Evolutionary conservation across 345 rosid genomes (phyloP), one percentile per base, ranked within the genome.

Genomic region (Aquilaria sinensis): DNA sequence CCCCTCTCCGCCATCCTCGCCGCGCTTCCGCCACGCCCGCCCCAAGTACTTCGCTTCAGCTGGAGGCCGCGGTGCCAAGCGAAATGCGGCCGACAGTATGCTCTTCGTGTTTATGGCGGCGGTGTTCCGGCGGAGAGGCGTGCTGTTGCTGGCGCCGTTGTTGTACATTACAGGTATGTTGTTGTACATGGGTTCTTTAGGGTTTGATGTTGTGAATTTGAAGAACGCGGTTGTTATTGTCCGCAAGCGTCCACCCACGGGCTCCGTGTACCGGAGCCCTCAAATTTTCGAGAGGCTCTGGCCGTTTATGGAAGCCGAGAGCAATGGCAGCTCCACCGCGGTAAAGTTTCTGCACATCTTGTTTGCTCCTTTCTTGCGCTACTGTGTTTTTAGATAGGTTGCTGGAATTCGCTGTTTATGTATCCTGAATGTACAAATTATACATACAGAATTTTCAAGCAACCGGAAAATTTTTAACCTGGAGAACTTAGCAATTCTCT

Each of bases 221-320:
- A 81, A 81, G 64, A 78, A 77, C 11, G 43, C 43, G 7, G 60
- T 65, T n/a, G 88, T 78, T 13, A 80, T 82, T 64, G 85, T 77
- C 30, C 80, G 75, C 12, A 84, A 76, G 67, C 82, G 81, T 16
- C 70, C 73, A 47, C 90, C 86, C 10, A 77, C 87, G 2, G 98
- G 98, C 10, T 84, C 98, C 2, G 78, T 90, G 59, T 90, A 90
- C 57, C 74, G 97, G 63, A 90, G 98, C 68, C 97, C 98, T 15
- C 87, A 86, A 80, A 86, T 86, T 54, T 90, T 93, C 60, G 60
- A 79, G 74, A 86, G 77, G 59, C 83, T 93, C 12, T 86, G 96
- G 98, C 97, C 96, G 16, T 31, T 75, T 54, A 88, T 93, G 98
- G 86, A 86, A 63, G 82, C 90, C 56, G 84, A 85, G 55, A 70